Evolutionary conservation across 202 grass and related monocot genomes (phyloP), one percentile per base, ranked within the genome.

Genomic region (Eragrostis tef): DNA sequence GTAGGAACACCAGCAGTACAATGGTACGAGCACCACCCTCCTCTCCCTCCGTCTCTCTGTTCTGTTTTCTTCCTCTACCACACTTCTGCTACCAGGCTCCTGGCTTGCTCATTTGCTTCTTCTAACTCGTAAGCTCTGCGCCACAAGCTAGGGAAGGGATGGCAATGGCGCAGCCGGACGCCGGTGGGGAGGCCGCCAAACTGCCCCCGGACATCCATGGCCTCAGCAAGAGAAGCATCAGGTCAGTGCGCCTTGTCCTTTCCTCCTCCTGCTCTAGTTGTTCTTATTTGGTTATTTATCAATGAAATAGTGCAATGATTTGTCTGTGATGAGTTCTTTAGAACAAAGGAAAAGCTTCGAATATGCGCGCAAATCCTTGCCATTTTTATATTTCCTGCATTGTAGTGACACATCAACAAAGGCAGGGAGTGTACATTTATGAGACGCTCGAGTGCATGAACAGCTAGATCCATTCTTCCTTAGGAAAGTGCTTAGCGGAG

Each of bases 191-290:
- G 31, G 44, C 20, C 46, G 0, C 29, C 70, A 48, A 74, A 20
- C 10, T 66, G 59, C 31, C 80, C 31, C 80, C 44, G 14, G 70
- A 26, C 46, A 50, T 83, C 80, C 59, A 20, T 74, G 59, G 80
- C 21, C 15, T 74, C 70, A 2, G 25, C 17, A 45, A 62, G 67
- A 22, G 8, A 29, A 74, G 45, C 44, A 57, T 46, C 9, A 83
- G 70, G 78, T 80, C 49, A 70, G 70, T 66, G 7, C 20, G 26
- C 9, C 7, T 31, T 31, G 5, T 39, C 47, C 19, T 11, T 36
- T 9, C 0, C 56, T 82, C 39, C 10, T 36, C 15, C 24, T 45
- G 13, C 39, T 59, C 13, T 0, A 36, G 20, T 44, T 20, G 21
- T 10, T 81, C 10, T 44, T 0, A 0, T 71, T 71, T 4, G 34